Evolutionary conservation across 768 basidiomycete genomes (phyloP).

Genomic region (Roridomyces roridus): DNA sequence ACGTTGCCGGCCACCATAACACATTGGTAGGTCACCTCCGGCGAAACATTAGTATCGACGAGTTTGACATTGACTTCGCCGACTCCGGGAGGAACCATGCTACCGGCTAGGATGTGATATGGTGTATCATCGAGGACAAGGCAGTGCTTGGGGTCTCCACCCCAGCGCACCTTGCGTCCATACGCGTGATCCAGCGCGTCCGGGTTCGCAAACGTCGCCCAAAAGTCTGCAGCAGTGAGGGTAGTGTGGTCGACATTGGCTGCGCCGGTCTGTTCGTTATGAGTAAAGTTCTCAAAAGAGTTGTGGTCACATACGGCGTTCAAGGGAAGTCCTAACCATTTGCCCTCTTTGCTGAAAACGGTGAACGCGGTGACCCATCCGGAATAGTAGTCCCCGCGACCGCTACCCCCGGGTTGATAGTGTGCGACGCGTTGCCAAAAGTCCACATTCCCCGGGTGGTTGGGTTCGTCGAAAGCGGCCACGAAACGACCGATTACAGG

Average conservation of each 20-base stretch:
- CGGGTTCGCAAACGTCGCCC: background rate
- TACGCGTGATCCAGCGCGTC: too few relatives aligned
- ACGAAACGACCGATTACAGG: slow-evolving; percentile 46
- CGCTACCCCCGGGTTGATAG: slow-evolving; percentile 2
- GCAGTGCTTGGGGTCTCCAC: too few relatives aligned
- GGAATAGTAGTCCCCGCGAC: slow-evolving; percentile 5
- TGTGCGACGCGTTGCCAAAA: slow-evolving; percentile 4
- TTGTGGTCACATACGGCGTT: background rate
- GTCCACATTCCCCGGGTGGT: too few relatives aligned
- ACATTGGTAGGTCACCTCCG: slow-evolving; percentile 1
- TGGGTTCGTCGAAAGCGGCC: slow-evolving; percentile 41
- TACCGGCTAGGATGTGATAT: slow-evolving; percentile 9
- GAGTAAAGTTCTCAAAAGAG: too few relatives aligned
- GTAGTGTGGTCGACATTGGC: too few relatives aligned
- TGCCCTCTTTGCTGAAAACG: slow-evolving; percentile 18
- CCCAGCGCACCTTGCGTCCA: too few relatives aligned
- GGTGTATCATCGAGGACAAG: slow-evolving; percentile 9
- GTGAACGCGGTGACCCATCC: slow-evolving; percentile 27
- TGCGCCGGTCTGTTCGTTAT: too few relatives aligned
- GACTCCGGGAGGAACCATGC: slow-evolving; percentile 14
- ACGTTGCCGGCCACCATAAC: slow-evolving; percentile 23
- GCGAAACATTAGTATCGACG: slow-evolving; percentile 25
- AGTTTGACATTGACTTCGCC: slow-evolving; percentile 17
- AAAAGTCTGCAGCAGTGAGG: background rate
- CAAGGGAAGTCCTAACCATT: slow-evolving; percentile 10